These are phyloP conservation scores for Calonectria pseudoreteaudii DNA, from an alignment of 2,329 filamentous ascomycete species.

Conservation along the genomic window DNA sequence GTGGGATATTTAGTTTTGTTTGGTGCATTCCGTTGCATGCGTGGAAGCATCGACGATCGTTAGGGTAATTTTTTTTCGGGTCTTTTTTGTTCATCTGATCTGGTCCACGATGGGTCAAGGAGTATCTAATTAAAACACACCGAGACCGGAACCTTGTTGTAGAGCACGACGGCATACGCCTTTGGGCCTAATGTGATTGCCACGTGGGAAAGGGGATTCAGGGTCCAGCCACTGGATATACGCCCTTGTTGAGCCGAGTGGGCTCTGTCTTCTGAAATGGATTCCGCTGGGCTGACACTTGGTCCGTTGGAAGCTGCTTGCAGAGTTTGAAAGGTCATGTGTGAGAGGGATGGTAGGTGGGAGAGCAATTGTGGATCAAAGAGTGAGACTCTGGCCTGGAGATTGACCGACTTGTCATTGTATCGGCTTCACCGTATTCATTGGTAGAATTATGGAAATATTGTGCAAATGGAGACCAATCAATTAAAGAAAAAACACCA, in stretches of 20 bases:
- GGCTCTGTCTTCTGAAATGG: not conserved
- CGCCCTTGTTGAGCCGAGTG: not conserved
- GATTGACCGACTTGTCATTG: not conserved
- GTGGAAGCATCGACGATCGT: not conserved
- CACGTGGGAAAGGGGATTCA: slow-evolving; percentile 11
- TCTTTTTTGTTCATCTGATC: slow-evolving; percentile 10
- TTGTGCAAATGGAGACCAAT: not conserved
- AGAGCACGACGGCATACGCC: slow-evolving; percentile 18
- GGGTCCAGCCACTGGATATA: not conserved
- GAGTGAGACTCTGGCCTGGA: not conserved
- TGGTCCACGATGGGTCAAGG: slow-evolving; percentile 7
- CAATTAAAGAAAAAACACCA: not conserved
- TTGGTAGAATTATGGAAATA: not conserved
- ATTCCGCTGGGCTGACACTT: not conserved
- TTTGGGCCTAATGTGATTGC: slow-evolving; percentile 20
- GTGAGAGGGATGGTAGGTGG: not conserved
- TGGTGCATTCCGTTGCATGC: slow-evolving; percentile 5
- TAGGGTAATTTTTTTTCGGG: not conserved
- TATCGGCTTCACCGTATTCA: not conserved
- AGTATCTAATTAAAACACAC: slow-evolving; percentile 9
- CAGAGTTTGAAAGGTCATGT: slow-evolving; percentile 3
- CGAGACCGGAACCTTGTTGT: slow-evolving; percentile 7
- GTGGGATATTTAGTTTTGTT: not conserved
- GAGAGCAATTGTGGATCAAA: not conserved
- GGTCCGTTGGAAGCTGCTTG: not conserved